Evolutionary conservation across 2,329 filamentous ascomycete species (phyloP).

Genomic region (Parascedosporium putredinis): DNA sequence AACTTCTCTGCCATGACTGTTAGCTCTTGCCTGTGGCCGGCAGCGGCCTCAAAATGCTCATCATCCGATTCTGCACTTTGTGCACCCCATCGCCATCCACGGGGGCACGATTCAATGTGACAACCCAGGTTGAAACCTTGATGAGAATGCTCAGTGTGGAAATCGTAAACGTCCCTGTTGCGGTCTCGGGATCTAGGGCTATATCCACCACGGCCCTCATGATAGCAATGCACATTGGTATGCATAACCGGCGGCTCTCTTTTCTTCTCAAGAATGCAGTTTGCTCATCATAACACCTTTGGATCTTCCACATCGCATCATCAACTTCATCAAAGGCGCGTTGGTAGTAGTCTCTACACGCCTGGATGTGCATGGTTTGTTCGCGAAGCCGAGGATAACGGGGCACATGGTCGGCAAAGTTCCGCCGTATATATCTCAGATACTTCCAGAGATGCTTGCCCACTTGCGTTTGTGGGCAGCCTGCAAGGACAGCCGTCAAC

Average conservation of each 20-base stretch:
- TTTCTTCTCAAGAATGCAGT: neutral
- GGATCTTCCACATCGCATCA: neutral
- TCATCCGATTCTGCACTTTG: neutral
- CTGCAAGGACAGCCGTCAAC: neutral
- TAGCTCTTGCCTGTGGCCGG: neutral
- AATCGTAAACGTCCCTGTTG: neutral
- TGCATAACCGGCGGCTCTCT: neutral
- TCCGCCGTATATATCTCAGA: constrained; percentile 9
- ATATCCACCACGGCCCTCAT: constrained; percentile 3
- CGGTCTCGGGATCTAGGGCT: neutral
- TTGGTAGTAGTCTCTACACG: constrained; percentile 1
- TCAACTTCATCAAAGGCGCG: constrained; percentile 5
- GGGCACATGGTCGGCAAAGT: constrained; percentile 1
- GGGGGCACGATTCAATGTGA: neutral
- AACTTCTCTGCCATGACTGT: neutral
- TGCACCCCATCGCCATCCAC: neutral
- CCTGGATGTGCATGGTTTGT: neutral
- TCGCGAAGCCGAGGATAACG: neutral
- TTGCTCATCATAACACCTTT: neutral
- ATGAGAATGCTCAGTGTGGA: neutral
- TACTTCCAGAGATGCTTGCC: constrained; percentile 9
- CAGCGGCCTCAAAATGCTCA: neutral
- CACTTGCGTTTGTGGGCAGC: neutral
- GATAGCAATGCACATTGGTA: constrained; percentile 8
- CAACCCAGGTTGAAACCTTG: neutral